Percentiles rank a stretch among this genome's conserved stretches.
These are phyloP conservation scores for Ophiostoma tasmaniense DNA, from an alignment of 2,329 filamentous ascomycete genomes.

Conservation along the genomic window DNA sequence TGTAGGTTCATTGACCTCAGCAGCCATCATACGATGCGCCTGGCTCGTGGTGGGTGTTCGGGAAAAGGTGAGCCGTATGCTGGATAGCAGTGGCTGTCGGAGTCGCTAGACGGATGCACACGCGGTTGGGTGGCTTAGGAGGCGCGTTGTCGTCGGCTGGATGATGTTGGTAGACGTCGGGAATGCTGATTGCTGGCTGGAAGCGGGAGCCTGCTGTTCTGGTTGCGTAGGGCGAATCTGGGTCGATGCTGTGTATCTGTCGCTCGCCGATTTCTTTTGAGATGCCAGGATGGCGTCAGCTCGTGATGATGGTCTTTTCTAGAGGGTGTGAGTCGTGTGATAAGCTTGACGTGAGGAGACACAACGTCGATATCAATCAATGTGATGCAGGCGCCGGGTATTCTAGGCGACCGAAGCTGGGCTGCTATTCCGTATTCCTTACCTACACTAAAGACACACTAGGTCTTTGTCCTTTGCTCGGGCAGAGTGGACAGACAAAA, in stretches of 20 bases:
- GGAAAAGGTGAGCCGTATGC: conserved; percentile 18
- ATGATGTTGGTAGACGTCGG: neutral
- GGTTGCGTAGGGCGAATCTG: neutral
- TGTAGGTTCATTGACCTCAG: conserved; percentile 48
- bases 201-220: neutral
- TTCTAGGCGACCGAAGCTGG: neutral
- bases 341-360: neutral
- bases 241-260: neutral
- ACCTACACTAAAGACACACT: conserved; percentile 6
- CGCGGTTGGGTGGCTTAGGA: neutral
- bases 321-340: conserved; percentile 4
- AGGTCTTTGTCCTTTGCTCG: conserved; percentile 9
- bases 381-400: neutral
- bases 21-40: conserved; percentile 55
- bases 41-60: conserved; percentile 25
- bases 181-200: neutral
- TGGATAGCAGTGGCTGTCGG: conserved; percentile 13
- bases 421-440: neutral
- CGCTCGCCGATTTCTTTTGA: neutral
- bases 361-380: neutral
- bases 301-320: neutral
- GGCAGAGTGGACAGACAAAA: neutral
- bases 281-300: neutral
- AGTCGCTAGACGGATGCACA: conserved; percentile 16
- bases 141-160: neutral